These are phyloP conservation scores for Avena sativa DNA, from an alignment of 176 grass and related monocot genomes.

Conservation along the genomic window DNA sequence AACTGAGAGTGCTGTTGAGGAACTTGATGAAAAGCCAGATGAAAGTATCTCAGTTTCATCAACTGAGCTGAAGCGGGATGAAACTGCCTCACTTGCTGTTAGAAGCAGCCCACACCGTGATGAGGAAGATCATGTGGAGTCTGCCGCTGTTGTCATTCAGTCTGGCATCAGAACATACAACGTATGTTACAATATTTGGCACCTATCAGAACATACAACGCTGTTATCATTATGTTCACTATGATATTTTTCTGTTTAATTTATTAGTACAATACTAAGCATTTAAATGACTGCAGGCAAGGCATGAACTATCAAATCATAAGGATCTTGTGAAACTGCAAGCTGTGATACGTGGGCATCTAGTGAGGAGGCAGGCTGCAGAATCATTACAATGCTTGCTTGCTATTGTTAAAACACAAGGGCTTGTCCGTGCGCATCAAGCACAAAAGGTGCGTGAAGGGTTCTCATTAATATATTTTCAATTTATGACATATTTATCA, in stretches of 20 bases:
- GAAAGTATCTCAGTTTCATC: constrained; percentile 42
- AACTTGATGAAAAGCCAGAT: constrained; percentile 50
- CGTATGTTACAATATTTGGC: constrained; percentile 52
- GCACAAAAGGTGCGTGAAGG: constrained; percentile 45
- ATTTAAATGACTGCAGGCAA: constrained; percentile 59
- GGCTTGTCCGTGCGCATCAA: constrained; percentile 62
- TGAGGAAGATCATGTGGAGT: constrained; percentile 53
- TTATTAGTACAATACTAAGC: constrained; percentile 16
- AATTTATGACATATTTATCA: constrained; percentile 12
- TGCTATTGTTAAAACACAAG: constrained; percentile 91
- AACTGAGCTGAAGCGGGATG: constrained; percentile 50
- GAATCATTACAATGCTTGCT: constrained; percentile 81
- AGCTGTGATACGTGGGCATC: constrained; percentile 77
- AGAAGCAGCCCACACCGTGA: constrained; percentile 25
- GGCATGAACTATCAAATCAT: constrained; percentile 57
- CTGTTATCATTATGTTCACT: constrained; percentile 21
- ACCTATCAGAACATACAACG: not conserved
- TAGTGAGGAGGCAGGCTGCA: constrained; percentile 77
- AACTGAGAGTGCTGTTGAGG: constrained; percentile 38
- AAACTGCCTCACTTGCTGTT: constrained; percentile 41
- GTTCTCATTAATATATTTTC: not conserved
- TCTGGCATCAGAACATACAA: constrained; percentile 62
- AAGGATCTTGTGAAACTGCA: constrained; percentile 84
- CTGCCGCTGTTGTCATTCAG: constrained; percentile 68
- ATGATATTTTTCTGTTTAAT: constrained; percentile 26